Conservation (phyloP, 345 rosid genomes). For the Pelargonium nanum region DNA sequence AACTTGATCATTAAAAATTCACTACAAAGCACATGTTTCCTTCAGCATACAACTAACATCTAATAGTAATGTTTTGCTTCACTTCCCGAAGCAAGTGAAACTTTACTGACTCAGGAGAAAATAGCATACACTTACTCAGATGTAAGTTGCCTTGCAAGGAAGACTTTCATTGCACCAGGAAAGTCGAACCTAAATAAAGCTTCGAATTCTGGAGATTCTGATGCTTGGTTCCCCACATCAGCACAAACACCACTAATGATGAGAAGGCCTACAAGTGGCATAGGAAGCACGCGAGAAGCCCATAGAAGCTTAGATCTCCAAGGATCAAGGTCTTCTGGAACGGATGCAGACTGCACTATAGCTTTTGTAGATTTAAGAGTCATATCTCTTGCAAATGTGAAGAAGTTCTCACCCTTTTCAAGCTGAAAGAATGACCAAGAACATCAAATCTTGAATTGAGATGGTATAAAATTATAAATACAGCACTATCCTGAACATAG, state of each 20-base stretch:
- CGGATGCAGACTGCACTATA: conserved; percentile 43
- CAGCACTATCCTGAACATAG: too few relatives aligned
- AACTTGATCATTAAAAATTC: too few relatives aligned
- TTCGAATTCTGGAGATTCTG: conserved; percentile 69
- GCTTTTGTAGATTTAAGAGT: conserved; percentile 79
- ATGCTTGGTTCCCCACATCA: conserved; percentile 43
- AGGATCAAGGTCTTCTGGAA: conserved; percentile 61
- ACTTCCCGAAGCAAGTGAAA: background rate
- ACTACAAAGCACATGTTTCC: too few relatives aligned
- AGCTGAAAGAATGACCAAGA: conserved; percentile 27
- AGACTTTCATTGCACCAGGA: conserved; percentile 86
- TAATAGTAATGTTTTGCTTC: background rate
- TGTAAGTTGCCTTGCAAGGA: conserved; percentile 72
- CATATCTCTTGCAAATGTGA: conserved; percentile 85
- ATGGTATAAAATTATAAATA: background rate
- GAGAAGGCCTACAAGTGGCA: conserved; percentile 93
- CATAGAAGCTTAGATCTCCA: conserved; percentile 89
- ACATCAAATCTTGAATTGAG: conserved; percentile 11
- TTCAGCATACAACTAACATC: too few relatives aligned
- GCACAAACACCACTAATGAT: conserved; percentile 67
- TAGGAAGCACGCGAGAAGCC: conserved; percentile 89
- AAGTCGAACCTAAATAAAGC: conserved; percentile 78
- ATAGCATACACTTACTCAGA: conserved; percentile 57
- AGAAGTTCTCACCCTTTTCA: conserved; percentile 84
- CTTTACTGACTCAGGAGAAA: too few relatives aligned